Evolutionary conservation across 129 eudicot species (phyloP).

Genomic region (Flaveria ramosissima): DNA sequence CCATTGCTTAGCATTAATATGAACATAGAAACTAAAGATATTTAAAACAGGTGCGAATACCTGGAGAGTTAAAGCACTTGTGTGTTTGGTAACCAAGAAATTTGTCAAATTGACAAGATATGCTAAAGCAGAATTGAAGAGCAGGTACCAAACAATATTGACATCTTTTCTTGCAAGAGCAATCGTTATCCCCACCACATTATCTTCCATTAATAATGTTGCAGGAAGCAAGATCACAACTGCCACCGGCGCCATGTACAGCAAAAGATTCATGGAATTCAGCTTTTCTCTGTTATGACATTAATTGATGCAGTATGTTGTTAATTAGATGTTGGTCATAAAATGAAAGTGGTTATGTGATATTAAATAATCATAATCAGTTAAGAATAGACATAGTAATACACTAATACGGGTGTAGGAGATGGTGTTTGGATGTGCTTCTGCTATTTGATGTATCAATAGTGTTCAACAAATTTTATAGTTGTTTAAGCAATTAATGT

Average conservation of each 20-base stretch:
- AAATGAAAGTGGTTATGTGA: background rate
- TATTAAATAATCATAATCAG: background rate
- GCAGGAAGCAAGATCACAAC: conserved; percentile 54
- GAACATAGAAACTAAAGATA: background rate
- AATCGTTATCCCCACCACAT: conserved; percentile 46
- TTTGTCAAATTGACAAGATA: conserved; percentile 53
- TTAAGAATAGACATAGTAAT: background rate
- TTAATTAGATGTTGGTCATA: conserved; percentile 7
- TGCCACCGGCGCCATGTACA: conserved; percentile 67
- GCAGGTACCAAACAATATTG: conserved; percentile 47
- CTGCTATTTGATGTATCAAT: background rate
- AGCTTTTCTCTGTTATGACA: conserved; percentile 43
- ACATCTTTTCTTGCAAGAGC: conserved; percentile 49
- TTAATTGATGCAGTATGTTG: background rate
- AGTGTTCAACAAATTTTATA: background rate
- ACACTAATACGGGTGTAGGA: background rate
- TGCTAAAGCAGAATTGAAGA: conserved; percentile 46
- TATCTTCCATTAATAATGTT: conserved; percentile 49
- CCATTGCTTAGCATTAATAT: background rate
- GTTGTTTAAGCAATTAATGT: background rate
- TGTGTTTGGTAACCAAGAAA: conserved; percentile 61
- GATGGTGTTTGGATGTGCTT: background rate
- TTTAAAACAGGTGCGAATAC: conserved; percentile 24
- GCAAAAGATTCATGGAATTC: conserved; percentile 55
- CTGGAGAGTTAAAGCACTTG: conserved; percentile 60